Percentiles rank a stretch among this genome's conserved stretches.
These are phyloP conservation scores for Blastobotrys mokoenaii DNA, from an alignment of 805 yeast species.

Conservation along the genomic window DNA sequence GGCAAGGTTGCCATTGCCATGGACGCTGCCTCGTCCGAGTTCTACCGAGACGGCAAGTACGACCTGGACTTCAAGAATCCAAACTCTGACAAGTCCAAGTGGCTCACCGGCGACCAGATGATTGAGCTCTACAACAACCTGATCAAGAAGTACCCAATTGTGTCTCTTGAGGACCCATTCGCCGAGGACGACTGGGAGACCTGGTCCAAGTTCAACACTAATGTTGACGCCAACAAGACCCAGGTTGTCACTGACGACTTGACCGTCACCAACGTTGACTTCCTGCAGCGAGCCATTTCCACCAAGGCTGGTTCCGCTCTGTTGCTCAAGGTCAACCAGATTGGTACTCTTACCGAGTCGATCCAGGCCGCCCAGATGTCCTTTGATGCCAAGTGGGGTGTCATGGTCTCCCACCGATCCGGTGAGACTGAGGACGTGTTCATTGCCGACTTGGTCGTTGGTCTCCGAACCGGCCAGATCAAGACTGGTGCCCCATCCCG, in stretches of 20 bases:
- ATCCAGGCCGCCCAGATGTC: constrained; percentile 95
- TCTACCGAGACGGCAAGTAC: constrained; percentile 94
- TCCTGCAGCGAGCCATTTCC: constrained; percentile 93
- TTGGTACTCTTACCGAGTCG: constrained; percentile 93
- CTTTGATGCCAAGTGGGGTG: constrained; percentile 97
- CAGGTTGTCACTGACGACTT: constrained; percentile 98
- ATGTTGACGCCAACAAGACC: constrained; percentile 36
- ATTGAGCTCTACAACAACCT: constrained; percentile 76
- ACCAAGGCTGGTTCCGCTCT: constrained; percentile 92
- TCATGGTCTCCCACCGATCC: constrained; percentile 99
- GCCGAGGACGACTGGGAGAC: constrained; percentile 99
- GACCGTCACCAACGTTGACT: constrained; percentile 95
- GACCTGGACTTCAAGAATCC: constrained; percentile 99
- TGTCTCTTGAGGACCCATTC: constrained; percentile 97
- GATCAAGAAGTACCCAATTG: constrained; percentile 89
- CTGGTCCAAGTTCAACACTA: constrained; percentile 79
- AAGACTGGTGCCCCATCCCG: constrained; percentile 99
- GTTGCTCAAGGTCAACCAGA: constrained; percentile 97
- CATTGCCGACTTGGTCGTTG: constrained; percentile 96
- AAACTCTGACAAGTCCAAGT: constrained; percentile 77
- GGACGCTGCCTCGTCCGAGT: constrained; percentile 96
- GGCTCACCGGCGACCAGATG: constrained; percentile 84
- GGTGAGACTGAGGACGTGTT: constrained; percentile 99
- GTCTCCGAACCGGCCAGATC: constrained; percentile 97
- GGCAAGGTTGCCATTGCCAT: constrained; percentile 88